These are phyloP conservation scores for Fomitiporia mediterranea DNA, from an alignment of 1,284 basidiomycete genomes.

Conservation along the genomic window DNA sequence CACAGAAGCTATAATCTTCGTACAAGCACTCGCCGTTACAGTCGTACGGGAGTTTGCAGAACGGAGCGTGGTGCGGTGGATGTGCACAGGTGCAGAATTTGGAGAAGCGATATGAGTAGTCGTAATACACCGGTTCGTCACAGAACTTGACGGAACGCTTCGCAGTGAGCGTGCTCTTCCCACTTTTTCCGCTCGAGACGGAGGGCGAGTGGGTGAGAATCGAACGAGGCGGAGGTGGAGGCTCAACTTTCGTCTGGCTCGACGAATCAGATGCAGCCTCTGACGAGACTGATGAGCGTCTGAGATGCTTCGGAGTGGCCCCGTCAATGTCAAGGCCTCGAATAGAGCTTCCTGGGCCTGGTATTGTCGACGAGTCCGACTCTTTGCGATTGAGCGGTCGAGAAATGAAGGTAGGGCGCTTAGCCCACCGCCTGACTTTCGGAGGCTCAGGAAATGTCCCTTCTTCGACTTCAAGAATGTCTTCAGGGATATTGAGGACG, in stretches of 20 bases:
- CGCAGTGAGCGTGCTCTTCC: slow-evolving; percentile 18
- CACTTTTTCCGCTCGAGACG: slow-evolving; percentile 17
- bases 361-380: slow-evolving; percentile 15
- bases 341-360: not conserved
- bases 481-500: slow-evolving; percentile 17
- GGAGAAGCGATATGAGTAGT: slow-evolving; percentile 19
- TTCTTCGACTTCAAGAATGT: slow-evolving; percentile 20
- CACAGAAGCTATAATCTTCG: slow-evolving; percentile 11
- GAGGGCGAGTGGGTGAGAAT: slow-evolving; percentile 19
- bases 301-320: slow-evolving; percentile 57
- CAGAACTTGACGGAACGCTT: slow-evolving; percentile 21
- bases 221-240: slow-evolving; percentile 13
- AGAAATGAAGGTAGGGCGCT: slow-evolving; percentile 16
- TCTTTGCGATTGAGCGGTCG: slow-evolving; percentile 15
- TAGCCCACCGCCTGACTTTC: slow-evolving; percentile 12
- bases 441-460: slow-evolving; percentile 8
- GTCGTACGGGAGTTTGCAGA: slow-evolving; percentile 17
- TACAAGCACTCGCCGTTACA: slow-evolving; percentile 18
- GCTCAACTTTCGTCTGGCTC: slow-evolving; percentile 36
- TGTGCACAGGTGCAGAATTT: slow-evolving; percentile 10
- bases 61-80: slow-evolving; percentile 5
- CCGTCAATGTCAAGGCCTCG: not conserved
- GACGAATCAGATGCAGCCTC: slow-evolving; percentile 68
- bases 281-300: slow-evolving; percentile 78
- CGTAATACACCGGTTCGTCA: slow-evolving; percentile 20